A percentile compares a stretch with the other conserved stretches of the same genome.
phyloP scores from a whole-genome alignment of 495 filamentous ascomycete genomes.

The Parathielavia appendiculata region DNA sequence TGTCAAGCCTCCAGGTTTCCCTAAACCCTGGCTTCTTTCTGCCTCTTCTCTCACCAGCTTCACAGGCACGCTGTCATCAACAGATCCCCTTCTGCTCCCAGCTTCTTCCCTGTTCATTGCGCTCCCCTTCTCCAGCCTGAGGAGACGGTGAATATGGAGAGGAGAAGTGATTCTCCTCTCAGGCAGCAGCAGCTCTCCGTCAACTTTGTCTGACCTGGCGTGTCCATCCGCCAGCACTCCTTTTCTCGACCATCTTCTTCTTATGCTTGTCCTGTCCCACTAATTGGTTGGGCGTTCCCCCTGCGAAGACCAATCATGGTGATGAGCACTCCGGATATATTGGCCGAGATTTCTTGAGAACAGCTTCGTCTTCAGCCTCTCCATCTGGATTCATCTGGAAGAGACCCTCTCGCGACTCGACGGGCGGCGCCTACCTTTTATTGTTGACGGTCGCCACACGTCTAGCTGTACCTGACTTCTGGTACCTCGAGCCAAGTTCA shows the following conservation, averaged over 20 bases:
- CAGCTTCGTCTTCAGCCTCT: constrained; percentile 22
- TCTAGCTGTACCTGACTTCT: not conserved
- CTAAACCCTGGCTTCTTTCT: constrained; percentile 29
- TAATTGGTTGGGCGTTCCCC: constrained; percentile 37
- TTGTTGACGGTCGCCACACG: constrained; percentile 6
- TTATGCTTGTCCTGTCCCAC: constrained; percentile 30
- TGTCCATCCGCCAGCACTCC: constrained; percentile 38
- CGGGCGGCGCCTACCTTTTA: not conserved
- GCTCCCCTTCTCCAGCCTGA: constrained; percentile 28
- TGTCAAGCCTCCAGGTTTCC: constrained; percentile 16
- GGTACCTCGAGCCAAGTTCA: not conserved
- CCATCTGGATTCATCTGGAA: constrained; percentile 14
- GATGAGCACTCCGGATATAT: constrained; percentile 30
- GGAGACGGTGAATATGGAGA: constrained; percentile 41
- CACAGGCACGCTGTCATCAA: constrained; percentile 27
- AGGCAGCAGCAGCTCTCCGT: constrained; percentile 30
- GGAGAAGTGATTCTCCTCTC: constrained; percentile 30
- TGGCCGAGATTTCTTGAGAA: constrained; percentile 32
- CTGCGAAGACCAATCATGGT: constrained; percentile 40
- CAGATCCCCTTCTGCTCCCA: constrained; percentile 21
- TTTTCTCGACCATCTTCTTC: not conserved
- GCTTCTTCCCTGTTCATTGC: constrained; percentile 34
- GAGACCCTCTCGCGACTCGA: constrained; percentile 10
- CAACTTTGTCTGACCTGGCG: constrained; percentile 35
- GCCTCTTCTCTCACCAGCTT: constrained; percentile 25